A percentile compares a stretch with the other conserved stretches of the same genome.
These are phyloP conservation scores for Fusarium napiforme DNA, from an alignment of 2,329 filamentous ascomycete genomes.

Conservation along the genomic window DNA sequence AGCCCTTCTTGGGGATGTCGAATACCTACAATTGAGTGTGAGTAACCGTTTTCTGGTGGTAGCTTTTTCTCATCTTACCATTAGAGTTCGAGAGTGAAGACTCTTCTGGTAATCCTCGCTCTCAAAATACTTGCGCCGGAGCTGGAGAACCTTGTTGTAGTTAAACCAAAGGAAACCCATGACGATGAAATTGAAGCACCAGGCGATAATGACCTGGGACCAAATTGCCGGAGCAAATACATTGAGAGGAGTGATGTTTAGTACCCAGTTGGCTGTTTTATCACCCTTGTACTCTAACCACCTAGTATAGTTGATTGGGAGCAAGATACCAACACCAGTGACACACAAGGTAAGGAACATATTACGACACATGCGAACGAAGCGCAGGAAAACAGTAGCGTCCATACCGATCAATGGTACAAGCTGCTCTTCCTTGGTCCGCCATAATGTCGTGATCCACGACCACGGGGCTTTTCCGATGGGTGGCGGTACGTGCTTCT, in stretches of 20 bases:
- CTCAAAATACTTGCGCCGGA: conserved; percentile 84
- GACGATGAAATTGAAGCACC: conserved; percentile 78
- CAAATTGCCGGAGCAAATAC: conserved; percentile 65
- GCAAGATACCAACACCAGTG: conserved; percentile 79
- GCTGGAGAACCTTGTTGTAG: conserved; percentile 76
- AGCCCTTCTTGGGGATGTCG: conserved; percentile 80
- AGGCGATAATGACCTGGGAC: conserved; percentile 69
- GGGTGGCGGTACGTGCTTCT: conserved; percentile 86
- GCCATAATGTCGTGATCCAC: conserved; percentile 84
- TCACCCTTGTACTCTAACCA: conserved; percentile 40
- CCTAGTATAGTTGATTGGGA: conserved; percentile 79
- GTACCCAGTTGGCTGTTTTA: conserved; percentile 58
- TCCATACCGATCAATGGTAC: conserved; percentile 90
- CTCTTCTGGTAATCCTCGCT: conserved; percentile 89
- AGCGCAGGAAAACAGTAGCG: conserved; percentile 88
- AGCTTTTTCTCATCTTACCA: conserved; percentile 58
- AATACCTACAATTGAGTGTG: conserved; percentile 69
- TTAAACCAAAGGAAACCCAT: conserved; percentile 90
- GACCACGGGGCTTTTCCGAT: conserved; percentile 88
- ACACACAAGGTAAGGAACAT: conserved; percentile 81
- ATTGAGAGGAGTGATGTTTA: conserved; percentile 68
- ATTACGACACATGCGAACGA: conserved; percentile 90
- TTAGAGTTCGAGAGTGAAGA: conserved; percentile 78
- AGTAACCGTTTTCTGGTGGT: not conserved
- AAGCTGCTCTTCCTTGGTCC: conserved; percentile 79